A percentile compares a stretch with the other conserved stretches of the same genome.
These are phyloP conservation scores for Zizania palustris DNA, from an alignment of 202 grass and related monocot species.

Conservation along the genomic window DNA sequence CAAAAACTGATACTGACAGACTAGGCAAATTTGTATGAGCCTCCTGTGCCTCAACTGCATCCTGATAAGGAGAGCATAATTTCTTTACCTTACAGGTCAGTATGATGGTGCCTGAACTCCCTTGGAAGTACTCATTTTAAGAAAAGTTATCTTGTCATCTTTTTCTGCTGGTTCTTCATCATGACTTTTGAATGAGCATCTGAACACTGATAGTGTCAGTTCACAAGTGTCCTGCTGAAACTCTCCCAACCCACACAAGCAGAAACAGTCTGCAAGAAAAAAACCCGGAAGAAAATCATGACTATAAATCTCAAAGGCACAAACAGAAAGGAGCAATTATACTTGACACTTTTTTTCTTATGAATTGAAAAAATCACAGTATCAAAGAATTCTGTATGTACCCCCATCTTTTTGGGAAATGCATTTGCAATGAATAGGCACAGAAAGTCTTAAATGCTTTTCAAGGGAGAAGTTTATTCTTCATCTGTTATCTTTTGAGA, in stretches of 20 bases:
- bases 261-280: neutral
- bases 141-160: constrained; percentile 38
- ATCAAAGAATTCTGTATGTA: no score
- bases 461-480: neutral
- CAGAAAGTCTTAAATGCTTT: constrained; percentile 17
- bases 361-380: neutral
- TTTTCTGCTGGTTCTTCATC: constrained; percentile 39
- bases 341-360: constrained; percentile 4
- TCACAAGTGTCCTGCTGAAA: constrained; percentile 32
- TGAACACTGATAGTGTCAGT: constrained; percentile 7
- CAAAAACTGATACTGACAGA: constrained; percentile 33
- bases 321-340: neutral
- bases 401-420: neutral
- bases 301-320: no score
- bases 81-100: constrained; percentile 42
- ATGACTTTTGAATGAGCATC: constrained; percentile 21
- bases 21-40: constrained; percentile 8
- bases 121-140: constrained; percentile 43
- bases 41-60: constrained; percentile 40
- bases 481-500: neutral
- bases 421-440: constrained; percentile 12
- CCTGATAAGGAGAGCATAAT: constrained; percentile 46
- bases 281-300: no score
- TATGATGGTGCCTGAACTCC: constrained; percentile 33
- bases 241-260: neutral